Conservation (phyloP, 345 rosid genomes). For the Linum tenue region DNA sequence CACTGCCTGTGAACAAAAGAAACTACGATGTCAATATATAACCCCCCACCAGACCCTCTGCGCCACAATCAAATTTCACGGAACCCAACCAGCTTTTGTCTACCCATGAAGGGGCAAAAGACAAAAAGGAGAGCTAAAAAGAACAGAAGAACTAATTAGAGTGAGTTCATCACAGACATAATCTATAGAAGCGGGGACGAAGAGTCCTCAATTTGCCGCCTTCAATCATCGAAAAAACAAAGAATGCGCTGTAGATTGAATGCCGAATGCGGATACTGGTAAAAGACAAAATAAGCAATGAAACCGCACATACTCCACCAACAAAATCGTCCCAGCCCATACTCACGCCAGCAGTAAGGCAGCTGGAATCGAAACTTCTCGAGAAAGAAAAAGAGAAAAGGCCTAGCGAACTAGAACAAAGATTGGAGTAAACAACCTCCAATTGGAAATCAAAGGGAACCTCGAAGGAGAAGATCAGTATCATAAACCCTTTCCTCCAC, state of each 20-base stretch:
- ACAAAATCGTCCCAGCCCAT: not conserved
- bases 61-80: not conserved
- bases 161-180: not conserved
- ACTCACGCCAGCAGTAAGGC: not conserved
- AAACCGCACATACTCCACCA: not conserved
- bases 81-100: not conserved
- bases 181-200: not conserved
- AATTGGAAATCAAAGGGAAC: not conserved
- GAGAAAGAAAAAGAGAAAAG: not conserved
- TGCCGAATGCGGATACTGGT: conserved; percentile 8
- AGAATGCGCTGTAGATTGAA: not conserved
- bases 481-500: not conserved
- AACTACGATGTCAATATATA: not conserved
- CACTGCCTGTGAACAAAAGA: conserved; percentile 24
- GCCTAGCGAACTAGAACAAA: not conserved
- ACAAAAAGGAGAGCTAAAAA: too few relatives aligned
- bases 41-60: not conserved
- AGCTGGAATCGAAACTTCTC: not conserved
- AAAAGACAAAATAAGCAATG: conserved; percentile 7
- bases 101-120: not conserved
- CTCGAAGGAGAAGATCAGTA: not conserved
- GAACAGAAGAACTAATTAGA: conserved; percentile 9
- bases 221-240: not conserved
- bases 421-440: not conserved
- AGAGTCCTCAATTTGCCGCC: not conserved